Evolutionary conservation across 441 rosid species (phyloP).

Genomic region (Daphne laureola): DNA sequence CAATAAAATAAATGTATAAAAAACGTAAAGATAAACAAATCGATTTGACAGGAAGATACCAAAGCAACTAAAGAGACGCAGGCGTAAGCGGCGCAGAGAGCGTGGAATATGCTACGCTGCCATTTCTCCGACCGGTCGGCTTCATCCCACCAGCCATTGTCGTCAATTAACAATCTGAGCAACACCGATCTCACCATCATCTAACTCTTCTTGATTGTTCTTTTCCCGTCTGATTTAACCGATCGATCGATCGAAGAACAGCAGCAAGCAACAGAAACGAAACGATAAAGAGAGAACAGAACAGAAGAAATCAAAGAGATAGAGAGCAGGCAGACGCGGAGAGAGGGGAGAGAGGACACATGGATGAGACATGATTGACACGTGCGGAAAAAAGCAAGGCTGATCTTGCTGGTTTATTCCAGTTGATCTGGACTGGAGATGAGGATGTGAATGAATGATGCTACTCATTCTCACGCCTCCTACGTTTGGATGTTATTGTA

Average conservation of each 20-base stretch:
- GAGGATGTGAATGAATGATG: too few species aligned
- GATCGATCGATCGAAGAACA: background rate
- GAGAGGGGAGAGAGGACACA: constrained; percentile 2
- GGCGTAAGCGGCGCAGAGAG: constrained; percentile 29
- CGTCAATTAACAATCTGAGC: constrained; percentile 10
- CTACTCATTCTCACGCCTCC: too few species aligned
- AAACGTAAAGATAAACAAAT: too few species aligned
- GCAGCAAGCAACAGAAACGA: background rate
- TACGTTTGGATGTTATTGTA: too few species aligned
- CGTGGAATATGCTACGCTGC: constrained; percentile 30
- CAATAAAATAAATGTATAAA: too few species aligned
- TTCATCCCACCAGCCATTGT: constrained; percentile 32
- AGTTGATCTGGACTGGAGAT: too few species aligned
- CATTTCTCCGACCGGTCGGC: constrained; percentile 31
- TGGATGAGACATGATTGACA: constrained; percentile 1
- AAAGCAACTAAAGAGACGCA: constrained; percentile 36
- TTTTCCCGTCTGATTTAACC: too few species aligned
- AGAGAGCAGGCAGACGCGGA: constrained; percentile 5
- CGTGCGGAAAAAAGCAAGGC: constrained; percentile 9
- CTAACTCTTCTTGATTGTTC: background rate
- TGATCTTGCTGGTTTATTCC: constrained; percentile 18
- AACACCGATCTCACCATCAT: constrained; percentile 21
- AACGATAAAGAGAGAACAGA: background rate
- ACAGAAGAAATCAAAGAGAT: background rate
- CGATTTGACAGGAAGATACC: constrained; percentile 14